Evolutionary conservation across 1,284 basidiomycete genomes (phyloP).

Genomic region (Xerocomus minutiporus): DNA sequence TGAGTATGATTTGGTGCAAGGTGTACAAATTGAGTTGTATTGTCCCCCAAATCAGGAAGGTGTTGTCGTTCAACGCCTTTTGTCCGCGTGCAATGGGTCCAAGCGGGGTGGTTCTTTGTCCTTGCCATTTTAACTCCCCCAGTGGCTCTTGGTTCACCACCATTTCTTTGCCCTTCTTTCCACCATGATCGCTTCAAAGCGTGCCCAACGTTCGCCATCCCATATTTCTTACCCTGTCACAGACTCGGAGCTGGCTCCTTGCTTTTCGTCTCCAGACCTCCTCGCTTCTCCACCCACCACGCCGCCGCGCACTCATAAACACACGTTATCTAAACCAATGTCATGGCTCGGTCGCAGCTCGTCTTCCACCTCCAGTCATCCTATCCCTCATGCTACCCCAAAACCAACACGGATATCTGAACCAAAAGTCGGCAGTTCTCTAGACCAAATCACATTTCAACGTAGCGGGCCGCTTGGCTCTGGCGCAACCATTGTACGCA

Average conservation of each 20-base stretch:
- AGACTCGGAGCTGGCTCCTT: conserved; percentile 43
- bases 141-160: not conserved
- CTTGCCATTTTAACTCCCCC: conserved; percentile 5
- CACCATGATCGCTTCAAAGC: conserved; percentile 28
- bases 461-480: conserved; percentile 53
- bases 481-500: conserved; percentile 67
- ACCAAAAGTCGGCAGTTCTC: conserved; percentile 50
- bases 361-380: conserved; percentile 19
- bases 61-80: conserved; percentile 23
- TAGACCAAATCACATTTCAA: conserved; percentile 40
- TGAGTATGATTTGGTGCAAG: too few species aligned
- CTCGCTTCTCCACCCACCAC: conserved; percentile 26
- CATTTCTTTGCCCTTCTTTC: not conserved
- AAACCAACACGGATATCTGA: conserved; percentile 59
- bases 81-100: conserved; percentile 13
- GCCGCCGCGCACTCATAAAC: conserved; percentile 27
- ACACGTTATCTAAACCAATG: conserved; percentile 31
- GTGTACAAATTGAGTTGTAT: not conserved
- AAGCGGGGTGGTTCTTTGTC: conserved; percentile 16
- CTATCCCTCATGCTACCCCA: conserved; percentile 29
- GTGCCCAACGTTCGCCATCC: conserved; percentile 26
- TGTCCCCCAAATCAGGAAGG: conserved; percentile 25
- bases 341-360: conserved; percentile 30
- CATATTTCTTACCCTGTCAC: conserved; percentile 43
- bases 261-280: conserved; percentile 32